Evolutionary conservation across 208 protist genomes (phyloP).

Genomic region (Herpetomonas muscarum): DNA sequence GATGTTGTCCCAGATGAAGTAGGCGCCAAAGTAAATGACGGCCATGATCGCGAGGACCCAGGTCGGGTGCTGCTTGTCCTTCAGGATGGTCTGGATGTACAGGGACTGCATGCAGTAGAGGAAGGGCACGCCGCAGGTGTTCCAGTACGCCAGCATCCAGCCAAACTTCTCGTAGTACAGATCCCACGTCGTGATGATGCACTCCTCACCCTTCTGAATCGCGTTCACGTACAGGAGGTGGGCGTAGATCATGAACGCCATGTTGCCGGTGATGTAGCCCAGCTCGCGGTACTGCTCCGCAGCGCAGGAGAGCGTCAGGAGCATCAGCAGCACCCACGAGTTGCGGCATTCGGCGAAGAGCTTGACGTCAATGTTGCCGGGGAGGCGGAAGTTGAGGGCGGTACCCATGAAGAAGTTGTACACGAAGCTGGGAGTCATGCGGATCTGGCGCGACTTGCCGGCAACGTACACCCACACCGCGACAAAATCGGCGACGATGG

Average conservation of each 20-base stretch:
- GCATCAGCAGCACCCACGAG: slow-evolving; percentile 93
- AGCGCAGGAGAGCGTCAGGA: slow-evolving; percentile 86
- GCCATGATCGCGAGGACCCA: slow-evolving; percentile 76
- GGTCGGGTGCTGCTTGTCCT: slow-evolving; percentile 43
- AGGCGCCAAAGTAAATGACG: slow-evolving; percentile 55
- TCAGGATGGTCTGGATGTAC: slow-evolving; percentile 84
- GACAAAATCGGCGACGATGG: slow-evolving; percentile 78
- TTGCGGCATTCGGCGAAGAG: slow-evolving; percentile 91
- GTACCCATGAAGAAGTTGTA: slow-evolving; percentile 97
- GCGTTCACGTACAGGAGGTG: slow-evolving; percentile 94
- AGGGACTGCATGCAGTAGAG: slow-evolving; percentile 92
- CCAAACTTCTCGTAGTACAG: slow-evolving; percentile 96
- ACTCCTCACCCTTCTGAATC: slow-evolving; percentile 93
- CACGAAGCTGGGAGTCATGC: slow-evolving; percentile 87
- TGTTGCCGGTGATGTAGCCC: slow-evolving; percentile 78
- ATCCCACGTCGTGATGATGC: slow-evolving; percentile 94
- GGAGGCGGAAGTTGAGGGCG: slow-evolving; percentile 82
- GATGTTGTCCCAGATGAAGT: slow-evolving; percentile 94
- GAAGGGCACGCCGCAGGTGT: slow-evolving; percentile 93
- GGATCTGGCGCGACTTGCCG: slow-evolving; percentile 53
- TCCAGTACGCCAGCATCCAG: slow-evolving; percentile 96
- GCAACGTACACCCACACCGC: slow-evolving; percentile 65
- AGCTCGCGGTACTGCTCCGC: slow-evolving; percentile 82
- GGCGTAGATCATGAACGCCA: slow-evolving; percentile 92
- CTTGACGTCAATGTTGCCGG: slow-evolving; percentile 92